Percentiles rank a stretch among this genome's conserved stretches.
Evolutionary conservation across 2,329 filamentous ascomycete genomes (phyloP).

Genomic region (Ophiostoma ulmi): DNA sequence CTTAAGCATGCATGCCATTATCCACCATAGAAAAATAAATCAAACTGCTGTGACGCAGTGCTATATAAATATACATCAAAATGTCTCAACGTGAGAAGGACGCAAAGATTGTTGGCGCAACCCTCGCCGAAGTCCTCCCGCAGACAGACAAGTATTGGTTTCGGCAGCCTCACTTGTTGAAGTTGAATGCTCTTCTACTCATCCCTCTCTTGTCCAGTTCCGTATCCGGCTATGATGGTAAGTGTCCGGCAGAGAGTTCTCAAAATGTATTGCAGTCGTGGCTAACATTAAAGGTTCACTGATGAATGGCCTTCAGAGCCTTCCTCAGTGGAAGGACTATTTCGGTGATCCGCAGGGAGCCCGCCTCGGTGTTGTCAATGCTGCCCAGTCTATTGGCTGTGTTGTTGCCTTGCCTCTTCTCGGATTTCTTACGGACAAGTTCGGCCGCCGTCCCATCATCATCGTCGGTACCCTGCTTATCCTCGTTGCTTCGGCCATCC

Average conservation of each 20-base stretch:
- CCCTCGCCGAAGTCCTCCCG: slow-evolving; percentile 26
- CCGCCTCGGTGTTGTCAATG: slow-evolving; percentile 32
- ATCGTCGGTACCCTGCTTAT: slow-evolving; percentile 49
- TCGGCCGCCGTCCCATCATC: slow-evolving; percentile 47
- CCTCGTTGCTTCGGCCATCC: slow-evolving; percentile 40
- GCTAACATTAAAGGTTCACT: slow-evolving; percentile 30
- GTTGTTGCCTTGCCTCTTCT: slow-evolving; percentile 40
- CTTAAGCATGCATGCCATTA: too few relatives aligned
- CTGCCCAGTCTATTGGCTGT: slow-evolving; percentile 33
- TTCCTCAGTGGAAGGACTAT: slow-evolving; percentile 35
- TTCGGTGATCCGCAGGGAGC: slow-evolving; percentile 32
- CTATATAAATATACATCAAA: not conserved
- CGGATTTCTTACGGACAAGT: slow-evolving; percentile 49
- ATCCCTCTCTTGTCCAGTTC: slow-evolving; percentile 16
- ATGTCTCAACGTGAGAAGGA: not conserved
- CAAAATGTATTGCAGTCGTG: not conserved
- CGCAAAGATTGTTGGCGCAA: slow-evolving; percentile 30
- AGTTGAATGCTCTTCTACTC: slow-evolving; percentile 19
- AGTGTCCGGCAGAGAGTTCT: not conserved
- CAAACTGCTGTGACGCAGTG: too few relatives aligned
- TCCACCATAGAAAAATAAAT: too few relatives aligned
- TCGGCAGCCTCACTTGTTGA: slow-evolving; percentile 19
- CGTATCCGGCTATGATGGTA: not conserved
- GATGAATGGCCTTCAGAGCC: slow-evolving; percentile 38
- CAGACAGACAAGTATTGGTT: slow-evolving; percentile 19